phyloP scores from a whole-genome alignment of 345 rosid species.

The Litchi chinensis region DNA sequence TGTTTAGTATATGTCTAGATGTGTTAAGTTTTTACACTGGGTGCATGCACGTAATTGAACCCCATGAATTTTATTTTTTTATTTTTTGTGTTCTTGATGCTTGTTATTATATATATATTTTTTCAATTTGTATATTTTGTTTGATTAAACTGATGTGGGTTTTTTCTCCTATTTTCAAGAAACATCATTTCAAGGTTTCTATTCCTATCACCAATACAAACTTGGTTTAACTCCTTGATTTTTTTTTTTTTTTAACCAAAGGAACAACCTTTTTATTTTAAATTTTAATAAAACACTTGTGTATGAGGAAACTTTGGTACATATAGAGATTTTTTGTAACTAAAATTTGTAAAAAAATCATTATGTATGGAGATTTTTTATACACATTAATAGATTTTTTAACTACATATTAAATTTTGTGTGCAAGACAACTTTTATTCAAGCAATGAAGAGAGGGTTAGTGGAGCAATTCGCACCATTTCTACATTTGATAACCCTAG shows the following conservation, averaged over 20 bases:
- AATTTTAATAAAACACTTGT: no score
- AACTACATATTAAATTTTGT: no score
- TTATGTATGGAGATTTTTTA: no score
- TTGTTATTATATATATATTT: no score
- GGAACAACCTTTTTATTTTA: no score
- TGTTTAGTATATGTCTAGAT: no score
- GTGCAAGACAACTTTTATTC: conserved; percentile 74
- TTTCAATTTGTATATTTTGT: not conserved
- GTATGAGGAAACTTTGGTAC: no score
- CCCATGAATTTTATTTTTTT: not conserved
- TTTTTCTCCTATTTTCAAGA: conserved; percentile 45
- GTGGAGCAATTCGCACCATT: conserved; percentile 76
- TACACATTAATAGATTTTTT: no score
- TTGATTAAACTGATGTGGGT: not conserved
- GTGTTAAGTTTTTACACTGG: not conserved
- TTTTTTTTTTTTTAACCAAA: no score
- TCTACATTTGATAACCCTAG: conserved; percentile 77
- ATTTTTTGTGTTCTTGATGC: no score
- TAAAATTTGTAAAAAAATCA: no score
- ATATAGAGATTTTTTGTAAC: no score
- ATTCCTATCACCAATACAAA: conserved; percentile 89
- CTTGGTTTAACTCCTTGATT: not conserved
- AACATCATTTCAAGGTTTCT: conserved; percentile 69
- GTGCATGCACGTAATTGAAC: not conserved
- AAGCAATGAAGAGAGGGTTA: conserved; percentile 67